These are phyloP conservation scores for Clonostachys solani DNA, from an alignment of 2,329 filamentous ascomycete genomes.

Conservation along the genomic window DNA sequence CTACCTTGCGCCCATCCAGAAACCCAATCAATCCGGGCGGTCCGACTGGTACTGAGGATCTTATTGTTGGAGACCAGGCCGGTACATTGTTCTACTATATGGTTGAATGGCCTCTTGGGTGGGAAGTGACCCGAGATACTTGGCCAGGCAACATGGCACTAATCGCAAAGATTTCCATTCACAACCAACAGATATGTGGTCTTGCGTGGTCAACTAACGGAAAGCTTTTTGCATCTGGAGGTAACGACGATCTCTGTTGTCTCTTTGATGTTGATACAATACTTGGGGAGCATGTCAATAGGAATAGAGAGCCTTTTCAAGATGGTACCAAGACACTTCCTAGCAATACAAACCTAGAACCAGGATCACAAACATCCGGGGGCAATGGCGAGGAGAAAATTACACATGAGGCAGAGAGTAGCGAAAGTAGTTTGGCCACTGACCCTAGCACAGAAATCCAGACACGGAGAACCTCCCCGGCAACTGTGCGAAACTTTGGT, in stretches of 20 bases:
- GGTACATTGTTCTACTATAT: conserved; percentile 86
- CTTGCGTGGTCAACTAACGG: conserved; percentile 83
- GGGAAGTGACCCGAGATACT: conserved; percentile 57
- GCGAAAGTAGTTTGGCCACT: background rate
- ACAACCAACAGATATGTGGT: conserved; percentile 88
- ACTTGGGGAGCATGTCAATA: conserved; percentile 16
- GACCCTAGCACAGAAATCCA: conserved; percentile 15
- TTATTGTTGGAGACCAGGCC: conserved; percentile 79
- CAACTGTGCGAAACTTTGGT: conserved; percentile 41
- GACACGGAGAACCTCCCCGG: conserved; percentile 18
- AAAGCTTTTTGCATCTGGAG: conserved; percentile 76
- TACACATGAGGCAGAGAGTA: conserved; percentile 1
- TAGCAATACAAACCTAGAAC: no score
- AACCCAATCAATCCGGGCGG: conserved; percentile 40
- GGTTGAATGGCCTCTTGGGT: conserved; percentile 74
- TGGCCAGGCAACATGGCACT: conserved; percentile 79
- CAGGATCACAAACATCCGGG: background rate
- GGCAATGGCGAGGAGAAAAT: background rate
- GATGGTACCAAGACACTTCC: background rate
- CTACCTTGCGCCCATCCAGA: conserved; percentile 45
- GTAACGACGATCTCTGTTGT: conserved; percentile 87
- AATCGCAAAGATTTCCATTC: conserved; percentile 70
- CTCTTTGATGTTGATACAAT: conserved; percentile 70
- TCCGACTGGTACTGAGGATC: conserved; percentile 68
- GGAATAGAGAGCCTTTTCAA: background rate